Evolutionary conservation across 768 basidiomycete genomes (phyloP).

Genomic region (Tephrocybe sp.): DNA sequence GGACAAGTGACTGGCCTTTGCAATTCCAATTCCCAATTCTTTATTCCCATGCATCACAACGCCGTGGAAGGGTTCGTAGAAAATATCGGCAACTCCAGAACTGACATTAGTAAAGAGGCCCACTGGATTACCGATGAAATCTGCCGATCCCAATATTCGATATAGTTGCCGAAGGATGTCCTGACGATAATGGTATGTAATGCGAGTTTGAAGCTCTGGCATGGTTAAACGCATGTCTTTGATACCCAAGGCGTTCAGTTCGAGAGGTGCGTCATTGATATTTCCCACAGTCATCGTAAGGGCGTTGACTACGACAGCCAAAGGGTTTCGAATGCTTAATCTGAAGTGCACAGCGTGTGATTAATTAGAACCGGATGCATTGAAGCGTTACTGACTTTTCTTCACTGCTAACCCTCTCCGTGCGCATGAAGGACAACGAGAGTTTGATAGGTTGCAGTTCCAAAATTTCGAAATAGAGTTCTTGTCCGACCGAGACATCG

Average conservation of each 20-base stretch:
- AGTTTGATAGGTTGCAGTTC: conserved; percentile 94
- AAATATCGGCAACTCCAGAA: conserved; percentile 96
- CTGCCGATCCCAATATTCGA: conserved; percentile 95
- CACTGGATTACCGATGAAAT: conserved; percentile 95
- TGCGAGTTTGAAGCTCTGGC: conserved; percentile 81
- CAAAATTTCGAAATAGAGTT: conserved; percentile 93
- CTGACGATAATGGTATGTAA: conserved; percentile 90
- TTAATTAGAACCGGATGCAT: conserved; percentile 8
- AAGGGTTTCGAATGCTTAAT: conserved; percentile 80
- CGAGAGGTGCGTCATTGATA: conserved; percentile 92
- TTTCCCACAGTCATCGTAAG: conserved; percentile 97
- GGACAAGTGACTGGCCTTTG: conserved; percentile 56
- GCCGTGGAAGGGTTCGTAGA: conserved; percentile 97
- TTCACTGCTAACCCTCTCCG: conserved; percentile 89
- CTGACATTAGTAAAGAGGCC: conserved; percentile 98
- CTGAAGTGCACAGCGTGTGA: conserved; percentile 32
- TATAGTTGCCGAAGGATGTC: conserved; percentile 93
- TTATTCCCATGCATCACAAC: conserved; percentile 95
- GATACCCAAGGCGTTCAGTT: conserved; percentile 91
- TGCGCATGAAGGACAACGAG: conserved; percentile 95
- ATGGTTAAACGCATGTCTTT: conserved; percentile 90
- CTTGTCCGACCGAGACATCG: conserved; percentile 63
- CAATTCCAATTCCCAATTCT: conserved; percentile 91
- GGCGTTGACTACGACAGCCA: conserved; percentile 92
- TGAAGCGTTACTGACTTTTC: conserved; percentile 66